These are phyloP conservation scores for Suillus placidus DNA, from an alignment of 768 basidiomycete species.

Conservation along the genomic window DNA sequence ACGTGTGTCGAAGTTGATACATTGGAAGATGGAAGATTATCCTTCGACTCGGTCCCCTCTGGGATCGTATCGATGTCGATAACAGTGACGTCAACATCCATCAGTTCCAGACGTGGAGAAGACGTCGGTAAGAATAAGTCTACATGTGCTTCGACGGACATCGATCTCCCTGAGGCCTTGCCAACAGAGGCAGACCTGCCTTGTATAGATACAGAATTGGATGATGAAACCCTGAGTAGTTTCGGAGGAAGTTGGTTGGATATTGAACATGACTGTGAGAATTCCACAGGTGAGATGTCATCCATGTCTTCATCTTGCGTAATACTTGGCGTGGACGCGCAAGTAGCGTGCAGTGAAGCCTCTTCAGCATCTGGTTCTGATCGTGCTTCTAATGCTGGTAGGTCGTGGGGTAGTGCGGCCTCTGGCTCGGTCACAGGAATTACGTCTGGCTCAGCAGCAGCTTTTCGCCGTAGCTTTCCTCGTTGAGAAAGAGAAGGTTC, in stretches of 20 bases:
- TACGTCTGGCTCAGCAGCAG: conserved; percentile 6
- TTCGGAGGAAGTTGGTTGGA: conserved; percentile 8
- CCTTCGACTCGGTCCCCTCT: background rate
- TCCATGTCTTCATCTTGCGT: conserved; percentile 19
- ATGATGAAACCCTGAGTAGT: conserved; percentile 13
- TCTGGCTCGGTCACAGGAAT: conserved; percentile 2
- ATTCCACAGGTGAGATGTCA: conserved; percentile 10
- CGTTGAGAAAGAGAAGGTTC: conserved; percentile 12
- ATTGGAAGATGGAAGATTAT: background rate
- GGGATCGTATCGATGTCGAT: background rate
- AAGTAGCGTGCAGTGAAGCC: conserved; percentile 20
- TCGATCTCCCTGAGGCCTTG: background rate
- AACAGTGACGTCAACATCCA: conserved; percentile 28
- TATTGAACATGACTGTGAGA: conserved; percentile 24
- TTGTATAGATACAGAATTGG: conserved; percentile 1
- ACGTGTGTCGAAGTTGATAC: background rate
- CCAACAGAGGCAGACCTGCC: background rate
- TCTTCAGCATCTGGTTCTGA: conserved; percentile 19
- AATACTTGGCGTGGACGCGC: conserved; percentile 26
- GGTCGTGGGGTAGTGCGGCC: conserved; percentile 9
- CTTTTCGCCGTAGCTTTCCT: conserved; percentile 7
- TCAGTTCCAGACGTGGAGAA: conserved; percentile 16
- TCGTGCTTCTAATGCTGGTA: conserved; percentile 4
- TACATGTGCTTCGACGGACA: background rate
- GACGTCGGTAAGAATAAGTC: conserved; percentile 15